Evolutionary conservation across 768 basidiomycete genomes (phyloP).

Genomic region (Pisolithus orientalis): DNA sequence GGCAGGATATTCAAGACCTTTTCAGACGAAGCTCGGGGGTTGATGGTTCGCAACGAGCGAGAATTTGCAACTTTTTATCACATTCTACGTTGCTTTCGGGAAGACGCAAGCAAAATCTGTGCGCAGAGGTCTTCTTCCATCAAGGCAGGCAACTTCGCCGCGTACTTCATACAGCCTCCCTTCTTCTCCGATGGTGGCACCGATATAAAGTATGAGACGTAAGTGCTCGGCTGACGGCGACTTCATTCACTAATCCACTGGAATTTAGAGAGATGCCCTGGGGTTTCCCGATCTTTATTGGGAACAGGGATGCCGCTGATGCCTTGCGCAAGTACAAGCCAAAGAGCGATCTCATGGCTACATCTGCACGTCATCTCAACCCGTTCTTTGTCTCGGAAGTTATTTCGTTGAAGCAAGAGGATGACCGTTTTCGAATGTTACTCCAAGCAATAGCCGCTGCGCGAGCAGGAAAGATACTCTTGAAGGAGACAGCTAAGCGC

Average conservation of each 20-base stretch:
- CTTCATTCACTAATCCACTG: background rate
- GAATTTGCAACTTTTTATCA: no score
- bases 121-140: background rate
- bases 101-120: background rate
- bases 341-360: background rate
- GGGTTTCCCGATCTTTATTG: constrained; percentile 10
- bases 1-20: no score
- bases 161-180: constrained; percentile 7
- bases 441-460: constrained; percentile 6
- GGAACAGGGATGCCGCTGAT: accelerated
- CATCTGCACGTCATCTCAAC: no score
- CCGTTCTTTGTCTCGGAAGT: no score
- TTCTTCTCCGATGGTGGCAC: constrained; percentile 4
- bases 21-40: no score
- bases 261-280: constrained; percentile 6
- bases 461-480: background rate
- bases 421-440: constrained; percentile 6
- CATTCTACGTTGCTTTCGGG: background rate
- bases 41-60: no score
- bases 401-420: no score
- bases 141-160: constrained; percentile 9
- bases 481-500: background rate
- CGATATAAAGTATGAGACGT: background rate
- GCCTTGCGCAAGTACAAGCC: constrained; percentile 1
- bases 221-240: background rate